A percentile compares a stretch with the other conserved stretches of the same genome.
Conservation (phyloP, 1,139 yeast genomes). For the Chernovozyma sophiae-reginae region DNA sequence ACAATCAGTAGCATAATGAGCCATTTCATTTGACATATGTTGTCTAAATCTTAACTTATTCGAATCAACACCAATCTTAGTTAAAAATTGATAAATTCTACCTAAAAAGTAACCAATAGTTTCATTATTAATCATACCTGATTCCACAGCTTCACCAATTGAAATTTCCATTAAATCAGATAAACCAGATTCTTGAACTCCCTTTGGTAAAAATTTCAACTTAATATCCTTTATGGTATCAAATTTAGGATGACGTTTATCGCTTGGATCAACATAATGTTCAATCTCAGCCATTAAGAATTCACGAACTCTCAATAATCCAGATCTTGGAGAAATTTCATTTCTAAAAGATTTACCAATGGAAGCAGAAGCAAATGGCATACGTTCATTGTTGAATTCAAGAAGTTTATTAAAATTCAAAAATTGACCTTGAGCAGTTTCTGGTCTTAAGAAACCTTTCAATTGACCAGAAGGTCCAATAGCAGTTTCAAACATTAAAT, state of each 20-base stretch:
- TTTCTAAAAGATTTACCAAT: conserved; percentile 98
- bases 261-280: conserved; percentile 91
- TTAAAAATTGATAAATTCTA: conserved; percentile 79
- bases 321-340: conserved; percentile 98
- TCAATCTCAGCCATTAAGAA: conserved; percentile 99
- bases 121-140: conserved; percentile 91
- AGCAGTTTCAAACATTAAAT: conserved; percentile 98
- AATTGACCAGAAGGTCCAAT: conserved; percentile 97
- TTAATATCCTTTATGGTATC: conserved; percentile 67
- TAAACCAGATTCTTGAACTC: conserved; percentile 80
- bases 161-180: conserved; percentile 62
- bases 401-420: conserved; percentile 89
- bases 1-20: conserved; percentile 98
- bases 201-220: conserved; percentile 79
- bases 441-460: conserved; percentile 96
- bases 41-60: conserved; percentile 91
- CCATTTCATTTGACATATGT: conserved; percentile 99
- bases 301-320: conserved; percentile 95
- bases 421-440: conserved; percentile 99
- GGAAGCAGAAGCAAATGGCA: conserved; percentile 99
- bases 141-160: conserved; percentile 83
- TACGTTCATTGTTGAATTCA: conserved; percentile 91
- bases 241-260: conserved; percentile 81
- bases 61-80: conserved; percentile 86
- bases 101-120: conserved; percentile 97